Evolutionary conservation across 192 early-diverging fungal genomes (phyloP), one percentile per base, ranked within the genome.

Genomic region (Funneliformis mosseae): DNA sequence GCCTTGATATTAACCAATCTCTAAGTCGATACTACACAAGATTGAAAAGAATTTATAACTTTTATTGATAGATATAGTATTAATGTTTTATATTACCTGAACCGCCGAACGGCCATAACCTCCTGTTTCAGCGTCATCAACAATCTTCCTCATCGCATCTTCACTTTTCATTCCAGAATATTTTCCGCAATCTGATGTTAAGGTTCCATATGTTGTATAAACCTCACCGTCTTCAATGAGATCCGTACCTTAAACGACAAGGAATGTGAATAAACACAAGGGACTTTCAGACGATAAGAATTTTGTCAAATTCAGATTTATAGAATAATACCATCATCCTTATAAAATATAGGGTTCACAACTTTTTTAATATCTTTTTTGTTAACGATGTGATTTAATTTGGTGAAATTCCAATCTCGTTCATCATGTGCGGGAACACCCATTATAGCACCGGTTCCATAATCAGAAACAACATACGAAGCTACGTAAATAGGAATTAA

Each of bases 1-100:
- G 97, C 39, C 97, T 89, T 6, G 97, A 99, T 11, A 99, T 81
- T 2, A 98, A 88, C 97, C 97, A 99, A 85, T 99, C 97, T 33
- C 96, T 92, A 59, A 99, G 86, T 3, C 93, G 89, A 82, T 92
- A 98, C 82, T 92, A 88, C 5, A 87, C 85, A 42, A 85, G 85
- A 3, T 28, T 81, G 28, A 38, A 76, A 64, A 59, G 27, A 55
- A 28, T 12, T 33, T 33, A 66, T 66, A 33, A 66, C 4, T 62
- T n/a, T 66, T 27, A n/a, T 28, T 38, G 39, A 8, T 42, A 41
- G 11, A 25, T 73, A 8, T 60, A n/a, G 69, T 18, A 12, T 55
- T 8, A 21, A 10, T 12, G 12, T 28, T 68, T 69, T 18, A 83
- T 8, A 82, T 16, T 81, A 85, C 83, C 72, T 87, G 83, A 6